Base-by-base conservation (phyloP, 2,329 filamentous ascomycete species). In the Aspergillus aculeatus region DNA sequence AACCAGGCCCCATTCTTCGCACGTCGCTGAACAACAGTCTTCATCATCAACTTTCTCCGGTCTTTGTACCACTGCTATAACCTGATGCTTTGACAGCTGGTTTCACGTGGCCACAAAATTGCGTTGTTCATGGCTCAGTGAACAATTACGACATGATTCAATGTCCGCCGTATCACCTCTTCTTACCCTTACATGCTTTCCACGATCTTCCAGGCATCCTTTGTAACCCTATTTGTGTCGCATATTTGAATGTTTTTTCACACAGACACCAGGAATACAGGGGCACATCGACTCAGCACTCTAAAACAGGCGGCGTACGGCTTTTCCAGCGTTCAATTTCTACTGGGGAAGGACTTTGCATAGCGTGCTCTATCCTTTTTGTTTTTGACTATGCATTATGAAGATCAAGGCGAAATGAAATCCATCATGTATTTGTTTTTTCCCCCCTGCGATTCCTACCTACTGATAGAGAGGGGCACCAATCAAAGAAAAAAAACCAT, bases 1-100 rank as follows among this genome's bases (percentile, higher is more conserved):
- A 73, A 72, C 48, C 77, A 78, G 61, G 69, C 71, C 10, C 77
- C 77, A 2, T 77, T 78, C 50, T 76, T 78, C 61, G 64, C 68
- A 56, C 76, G 77, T 56, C 75, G 76, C 58, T 78, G 59, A 74
- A 47, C 57, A 52, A 72, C 19, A 73, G 71, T 59, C 70, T 77
- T 35, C 73, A 66, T 60, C 76, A 76, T 71, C 51, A 70, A 70
- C 14, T 63, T 63, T n/a, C 70, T 65, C 57, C 69, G 69, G 50
- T 69, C 69, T 4, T 63, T 64, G 60, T 72, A 72, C 19, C 14
- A n/a, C 16, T 19, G 38, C 5, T 16, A 44, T 14, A 44, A 4
- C 4, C 11, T 3, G 16, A 19, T n/a, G 14, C 38, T 19, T 12
- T 16, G 1, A 19, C 32, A 19, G 16, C n/a, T 16, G 4, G 5